These are phyloP conservation scores for Talaromyces sp. DNA, from an alignment of 2,329 filamentous ascomycete species.

Conservation along the genomic window DNA sequence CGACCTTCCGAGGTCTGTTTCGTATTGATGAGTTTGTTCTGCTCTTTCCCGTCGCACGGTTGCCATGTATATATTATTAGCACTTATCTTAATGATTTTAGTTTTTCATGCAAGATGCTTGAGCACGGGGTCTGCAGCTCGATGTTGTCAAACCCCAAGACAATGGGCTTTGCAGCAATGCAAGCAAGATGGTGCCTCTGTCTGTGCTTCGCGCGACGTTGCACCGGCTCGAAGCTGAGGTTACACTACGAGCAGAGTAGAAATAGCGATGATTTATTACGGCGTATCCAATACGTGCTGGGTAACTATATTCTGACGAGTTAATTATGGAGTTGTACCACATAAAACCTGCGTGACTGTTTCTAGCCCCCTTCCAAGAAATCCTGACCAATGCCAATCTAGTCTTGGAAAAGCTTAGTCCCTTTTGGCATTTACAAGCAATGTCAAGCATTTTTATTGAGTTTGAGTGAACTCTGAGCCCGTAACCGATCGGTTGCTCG, in stretches of 20 bases:
- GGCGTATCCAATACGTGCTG: neutral
- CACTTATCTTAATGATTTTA: neutral
- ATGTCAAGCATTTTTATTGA: neutral
- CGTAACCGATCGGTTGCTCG: neutral
- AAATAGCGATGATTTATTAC: neutral
- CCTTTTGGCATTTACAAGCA: neutral
- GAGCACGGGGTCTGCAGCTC: neutral
- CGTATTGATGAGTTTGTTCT: neutral
- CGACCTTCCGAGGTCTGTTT: neutral
- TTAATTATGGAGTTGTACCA: conserved; percentile 1
- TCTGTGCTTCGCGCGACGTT: conserved; percentile 3
- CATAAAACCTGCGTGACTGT: neutral
- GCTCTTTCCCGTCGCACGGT: neutral
- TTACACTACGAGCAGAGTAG: neutral
- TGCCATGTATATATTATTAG: neutral
- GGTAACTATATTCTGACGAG: neutral
- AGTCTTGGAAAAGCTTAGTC: conserved; percentile 10
- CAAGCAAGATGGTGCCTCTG: neutral
- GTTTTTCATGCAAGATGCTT: neutral
- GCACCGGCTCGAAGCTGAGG: conserved; percentile 6
- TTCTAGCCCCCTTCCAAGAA: conserved; percentile 1
- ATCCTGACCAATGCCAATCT: neutral
- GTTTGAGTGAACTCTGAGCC: neutral
- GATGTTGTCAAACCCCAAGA: neutral
- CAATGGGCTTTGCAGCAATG: neutral